phyloP scores from a whole-genome alignment of 1,139 yeast genomes.

The Kurtzmaniella natalensis region DNA sequence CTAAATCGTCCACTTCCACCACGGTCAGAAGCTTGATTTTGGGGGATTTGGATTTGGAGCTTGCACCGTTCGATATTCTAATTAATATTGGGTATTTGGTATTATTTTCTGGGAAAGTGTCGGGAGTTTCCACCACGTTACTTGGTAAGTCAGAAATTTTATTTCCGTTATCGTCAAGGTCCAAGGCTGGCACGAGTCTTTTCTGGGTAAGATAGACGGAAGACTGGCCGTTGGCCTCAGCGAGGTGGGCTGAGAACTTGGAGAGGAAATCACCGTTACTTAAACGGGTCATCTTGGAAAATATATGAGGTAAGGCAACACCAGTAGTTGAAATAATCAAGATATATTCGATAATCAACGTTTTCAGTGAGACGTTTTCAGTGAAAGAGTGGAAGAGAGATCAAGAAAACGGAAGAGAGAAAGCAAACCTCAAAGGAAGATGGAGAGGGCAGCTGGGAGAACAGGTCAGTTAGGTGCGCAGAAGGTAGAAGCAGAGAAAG shows the following conservation, averaged over 20 bases:
- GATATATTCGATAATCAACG: too few species aligned
- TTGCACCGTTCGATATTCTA: conserved; percentile 58
- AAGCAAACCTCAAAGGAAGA: too few species aligned
- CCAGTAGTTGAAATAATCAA: too few species aligned
- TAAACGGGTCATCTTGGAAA: conserved; percentile 36
- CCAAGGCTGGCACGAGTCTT: conserved; percentile 28
- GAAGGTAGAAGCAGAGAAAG: too few species aligned
- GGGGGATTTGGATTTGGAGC: conserved; percentile 18
- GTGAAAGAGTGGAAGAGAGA: too few species aligned
- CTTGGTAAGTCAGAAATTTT: conserved; percentile 30
- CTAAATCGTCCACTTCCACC: conserved; percentile 53
- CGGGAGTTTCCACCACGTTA: conserved; percentile 25
- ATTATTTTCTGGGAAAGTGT: conserved; percentile 12
- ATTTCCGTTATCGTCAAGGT: conserved; percentile 11
- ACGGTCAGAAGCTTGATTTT: conserved; percentile 61
- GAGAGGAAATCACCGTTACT: conserved; percentile 36
- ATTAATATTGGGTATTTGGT: conserved; percentile 45
- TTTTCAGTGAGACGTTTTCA: too few species aligned
- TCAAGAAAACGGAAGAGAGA: too few species aligned
- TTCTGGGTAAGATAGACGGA: conserved; percentile 44
- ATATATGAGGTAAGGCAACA: too few species aligned
- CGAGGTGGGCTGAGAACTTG: conserved; percentile 24
- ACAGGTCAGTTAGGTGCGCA: too few species aligned
- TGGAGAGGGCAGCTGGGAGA: too few species aligned
- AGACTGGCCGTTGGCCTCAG: conserved; percentile 32